Evolutionary conservation across 2,329 filamentous ascomycete species (phyloP).

Genomic region (Daldinia eschscholtzii): DNA sequence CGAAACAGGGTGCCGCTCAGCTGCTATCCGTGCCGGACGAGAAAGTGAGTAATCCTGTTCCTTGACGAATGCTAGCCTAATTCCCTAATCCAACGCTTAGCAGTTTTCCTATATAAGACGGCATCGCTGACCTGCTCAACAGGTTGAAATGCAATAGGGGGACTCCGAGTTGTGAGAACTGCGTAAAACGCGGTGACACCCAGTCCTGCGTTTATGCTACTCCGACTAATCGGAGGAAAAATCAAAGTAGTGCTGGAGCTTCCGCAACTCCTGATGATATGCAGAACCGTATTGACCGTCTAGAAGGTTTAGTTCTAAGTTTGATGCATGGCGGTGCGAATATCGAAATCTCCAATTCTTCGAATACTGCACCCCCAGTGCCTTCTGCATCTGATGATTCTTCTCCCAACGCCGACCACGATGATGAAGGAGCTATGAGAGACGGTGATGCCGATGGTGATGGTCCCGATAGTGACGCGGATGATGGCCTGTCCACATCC

Average conservation of each 20-base stretch:
- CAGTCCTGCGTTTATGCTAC: conserved; percentile 87
- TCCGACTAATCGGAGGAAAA: conserved; percentile 78
- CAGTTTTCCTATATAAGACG: conserved; percentile 32
- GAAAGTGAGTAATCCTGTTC: conserved; percentile 74
- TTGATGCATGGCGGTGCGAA: conserved; percentile 88
- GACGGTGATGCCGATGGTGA: conserved; percentile 66
- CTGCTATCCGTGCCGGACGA: conserved; percentile 89
- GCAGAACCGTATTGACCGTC: conserved; percentile 96
- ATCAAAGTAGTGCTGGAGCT: conserved; percentile 66
- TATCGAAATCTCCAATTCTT: conserved; percentile 57
- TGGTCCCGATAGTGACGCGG: conserved; percentile 76
- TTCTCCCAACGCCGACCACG: conserved; percentile 65
- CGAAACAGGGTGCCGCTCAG: conserved; percentile 92
- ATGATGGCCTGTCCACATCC: conserved; percentile 76
- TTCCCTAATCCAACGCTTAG: conserved; percentile 39
- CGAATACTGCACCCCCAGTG: conserved; percentile 46
- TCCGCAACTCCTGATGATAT: conserved; percentile 86
- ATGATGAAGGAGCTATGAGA: conserved; percentile 66
- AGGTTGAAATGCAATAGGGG: conserved; percentile 86
- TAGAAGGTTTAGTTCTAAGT: conserved; percentile 91
- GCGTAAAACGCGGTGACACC: conserved; percentile 86
- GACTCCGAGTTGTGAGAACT: conserved; percentile 89
- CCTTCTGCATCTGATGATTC: conserved; percentile 60
- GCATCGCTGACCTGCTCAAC: conserved; percentile 52
- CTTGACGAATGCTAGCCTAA: conserved; percentile 29